phyloP scores from a whole-genome alignment of 768 basidiomycete genomes.

The Psilocybe cyanescens region DNA sequence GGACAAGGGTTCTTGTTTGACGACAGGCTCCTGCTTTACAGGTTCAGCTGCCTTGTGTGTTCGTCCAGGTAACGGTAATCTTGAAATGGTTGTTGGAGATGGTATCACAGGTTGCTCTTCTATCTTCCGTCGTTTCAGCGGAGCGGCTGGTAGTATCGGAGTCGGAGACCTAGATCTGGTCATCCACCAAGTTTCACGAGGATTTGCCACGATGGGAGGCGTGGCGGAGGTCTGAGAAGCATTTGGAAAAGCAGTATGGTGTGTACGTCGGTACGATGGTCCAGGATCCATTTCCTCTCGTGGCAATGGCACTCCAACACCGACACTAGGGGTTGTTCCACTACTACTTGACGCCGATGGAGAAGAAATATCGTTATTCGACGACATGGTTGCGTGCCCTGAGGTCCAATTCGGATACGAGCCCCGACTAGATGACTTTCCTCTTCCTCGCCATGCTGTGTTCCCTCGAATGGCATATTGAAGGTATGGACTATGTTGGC shows the following conservation, averaged over 20 bases:
- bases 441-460: conserved; percentile 10
- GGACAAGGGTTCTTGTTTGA: conserved; percentile 6
- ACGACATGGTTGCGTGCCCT: neutral
- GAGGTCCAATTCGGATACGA: neutral
- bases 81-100: conserved; percentile 5
- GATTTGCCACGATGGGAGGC: neutral
- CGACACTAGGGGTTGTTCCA: neutral
- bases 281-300: neutral
- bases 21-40: neutral
- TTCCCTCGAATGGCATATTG: conserved; percentile 11
- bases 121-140: conserved; percentile 22
- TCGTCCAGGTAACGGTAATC: conserved; percentile 5
- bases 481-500: neutral
- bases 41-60: neutral
- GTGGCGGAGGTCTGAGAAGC: neutral
- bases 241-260: neutral
- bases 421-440: neutral
- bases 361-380: neutral
- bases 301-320: neutral
- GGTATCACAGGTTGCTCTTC: conserved; percentile 6
- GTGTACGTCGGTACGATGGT: neutral
- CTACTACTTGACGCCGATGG: neutral
- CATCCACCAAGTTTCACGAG: neutral
- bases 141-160: conserved; percentile 19
- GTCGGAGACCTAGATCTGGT: conserved; percentile 19